Evolutionary conservation across 495 filamentous ascomycete species (phyloP), one percentile per base, ranked within the genome.

Genomic region (Penicillium psychrofluorescens): DNA sequence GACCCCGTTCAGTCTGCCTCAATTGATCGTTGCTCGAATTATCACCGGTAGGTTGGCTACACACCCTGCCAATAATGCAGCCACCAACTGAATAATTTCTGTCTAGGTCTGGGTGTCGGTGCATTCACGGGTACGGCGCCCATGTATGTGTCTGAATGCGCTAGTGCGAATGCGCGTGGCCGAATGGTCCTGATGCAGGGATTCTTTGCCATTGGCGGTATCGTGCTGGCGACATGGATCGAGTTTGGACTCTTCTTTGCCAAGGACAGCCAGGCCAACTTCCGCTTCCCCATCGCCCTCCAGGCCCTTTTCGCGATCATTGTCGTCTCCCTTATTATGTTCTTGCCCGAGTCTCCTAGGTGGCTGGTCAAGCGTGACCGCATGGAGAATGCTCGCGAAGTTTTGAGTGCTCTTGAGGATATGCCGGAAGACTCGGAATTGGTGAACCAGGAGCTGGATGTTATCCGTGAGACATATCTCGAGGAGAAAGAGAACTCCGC

Each of bases 391-490:
- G 41, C 38, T 9, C 35, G 13, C 9, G 8, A 2, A 1, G 36
- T 47, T 16, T 48, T 53, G 11, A 66, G 70, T 27, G 72, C 75
- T 5, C 57, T 85, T 13, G 66, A 69, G 16, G 74, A 32, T 12
- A 33, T 40, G 3, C 5, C 40, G 0, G 29, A 12, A 7, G 37
- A 40, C 4, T 45, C 44, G 12, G 10, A 12, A 30, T 8, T 75
- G n/a, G 63, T 81, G 13, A 55, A 69, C 10, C 63, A 68, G 32
- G 79, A 83, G 39, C 75, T 84, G 40, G 49, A 69, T 11, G 74
- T 75, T 27, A 81, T 86, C 54, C 82, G 80, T 53, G 75, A 83
- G 35, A 76, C 81, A 0, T 78, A 81, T 29, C 40, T 76, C 6
- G 80, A 84, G 51, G 77, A 72, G 28, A 77, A 75, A 65, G 39